Base-by-base conservation (phyloP, 306 rosid species). In the Castanea sativa region DNA sequence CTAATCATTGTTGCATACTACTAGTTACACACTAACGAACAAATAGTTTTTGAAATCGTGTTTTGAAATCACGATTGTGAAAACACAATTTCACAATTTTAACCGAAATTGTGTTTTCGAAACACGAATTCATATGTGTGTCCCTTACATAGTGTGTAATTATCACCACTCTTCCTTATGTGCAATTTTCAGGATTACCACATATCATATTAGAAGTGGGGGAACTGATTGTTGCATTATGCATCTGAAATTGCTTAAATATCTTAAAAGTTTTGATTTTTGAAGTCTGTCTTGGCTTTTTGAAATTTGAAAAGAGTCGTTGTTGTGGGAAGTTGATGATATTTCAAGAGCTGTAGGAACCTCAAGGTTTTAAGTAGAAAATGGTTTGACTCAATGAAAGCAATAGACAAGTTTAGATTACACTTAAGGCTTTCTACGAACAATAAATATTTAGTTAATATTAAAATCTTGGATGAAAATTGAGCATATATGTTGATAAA, bases 131-230 rank as follows among this genome's bases (percentile, higher is more conserved):
- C 33, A 30, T 30, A 4, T 30, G 33, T 4, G 33, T 30, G 33
- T 30, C 5, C 5, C 33, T 30, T 30, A 30, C 33, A 30, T 30
- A 30, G 33, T 30, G 5, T 30, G 33, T 30, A 30, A 30, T 30
- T 30, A 30, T 30, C 33, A 30, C 33, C 33, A 4, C 33, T 30
- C 6, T 79, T 79, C 73, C 33, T 52, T 2, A 33, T 49, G 73
- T 80, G 55, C 21, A 55, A 43, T 68, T 73, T 57, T 79, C 51
- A 76, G 64, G 56, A 79, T 58, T 52, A 61, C 27, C 71, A 57
- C 43, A 71, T 33, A 67, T 63, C 74, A 76, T 70, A 81, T 52
- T 43, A 33, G 71, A 69, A 73, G 43, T 79, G 73, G 52, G 51
- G 12, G 33, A 69, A 59, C 77, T 52, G 56, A 25, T 57, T 70